Base-by-base conservation (phyloP, 164 flowering plant species). In the Houttuynia cordata region DNA sequence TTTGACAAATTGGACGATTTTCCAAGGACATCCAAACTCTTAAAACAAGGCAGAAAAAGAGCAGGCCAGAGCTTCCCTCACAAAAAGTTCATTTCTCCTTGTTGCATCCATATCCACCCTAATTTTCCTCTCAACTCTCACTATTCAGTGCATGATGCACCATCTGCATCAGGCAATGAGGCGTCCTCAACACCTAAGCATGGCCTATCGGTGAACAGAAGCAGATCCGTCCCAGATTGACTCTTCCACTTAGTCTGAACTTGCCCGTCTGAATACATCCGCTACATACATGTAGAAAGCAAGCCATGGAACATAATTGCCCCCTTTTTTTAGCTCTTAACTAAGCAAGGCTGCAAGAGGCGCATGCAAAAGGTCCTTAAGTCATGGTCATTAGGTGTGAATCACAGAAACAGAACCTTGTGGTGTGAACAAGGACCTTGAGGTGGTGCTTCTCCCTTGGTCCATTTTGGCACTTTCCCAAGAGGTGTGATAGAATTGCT, bases 1-100 rank as follows among this genome's bases (percentile, higher is more conserved):
- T 53, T 59, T 53, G 52, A 22, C 62, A 65, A 52, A 8, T 53
- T 65, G 68, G 52, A 21, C 37, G 62, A 59, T 53, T 12, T 53
- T 55, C 19, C 51, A 59, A 64, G 30, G 47, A 57, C 67, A 64
- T 49, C 57, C 14, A 41, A 62, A 23, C 56, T 58, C 57, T 30
- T 7, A 17, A 57, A 30, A 24, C 14, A 34, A 17, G 34, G 24
- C 23, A 7, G 7, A 56, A 55, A n/a, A 23, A 22, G 8, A 56
- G 24, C 7, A 56, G 20, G 34, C 2, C 37, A 22, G 1, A 56
- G 58, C 60, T 42, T 42, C 12, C 49, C 17, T 42, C 49, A 10
- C 8, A 14, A 42, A 10, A 42, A 42, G 17, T 30, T 42, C 6
- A 57, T 37, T 25, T 24, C 58, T 56, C 60, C 60, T 14, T 30